Percentiles rank a stretch among this genome's conserved stretches.
Conservation (phyloP, 768 basidiomycete species). For the Galerina marginata region DNA sequence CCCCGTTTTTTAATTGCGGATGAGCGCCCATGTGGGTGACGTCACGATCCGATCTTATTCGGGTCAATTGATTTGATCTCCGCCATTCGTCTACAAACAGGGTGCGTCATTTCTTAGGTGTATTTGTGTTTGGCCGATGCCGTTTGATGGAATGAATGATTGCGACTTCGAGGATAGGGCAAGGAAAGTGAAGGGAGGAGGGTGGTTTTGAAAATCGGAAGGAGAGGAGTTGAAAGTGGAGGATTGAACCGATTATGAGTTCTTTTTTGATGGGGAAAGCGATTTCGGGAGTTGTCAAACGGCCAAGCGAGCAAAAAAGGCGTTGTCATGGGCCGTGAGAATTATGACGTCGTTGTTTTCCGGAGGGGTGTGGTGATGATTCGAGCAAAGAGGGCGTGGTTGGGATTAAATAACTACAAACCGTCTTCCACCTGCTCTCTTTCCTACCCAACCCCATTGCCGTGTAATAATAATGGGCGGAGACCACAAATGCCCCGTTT, state of each 20-base stretch:
- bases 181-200: not conserved
- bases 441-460: slow-evolving; percentile 11
- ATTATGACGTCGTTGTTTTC: slow-evolving; percentile 21
- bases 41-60: slow-evolving; percentile 22
- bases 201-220: not conserved
- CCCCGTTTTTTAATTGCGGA: slow-evolving; percentile 19
- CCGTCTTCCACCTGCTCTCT: slow-evolving; percentile 16
- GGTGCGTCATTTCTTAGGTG: slow-evolving; percentile 5
- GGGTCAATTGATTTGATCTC: slow-evolving; percentile 12
- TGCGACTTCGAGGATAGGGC: not conserved
- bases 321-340: slow-evolving; percentile 27
- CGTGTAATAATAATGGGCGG: slow-evolving; percentile 62
- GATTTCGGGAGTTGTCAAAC: not conserved
- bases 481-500: slow-evolving; percentile 88
- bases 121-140: no score
- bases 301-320: not conserved
- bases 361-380: not conserved
- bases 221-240: not conserved
- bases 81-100: slow-evolving; percentile 12
- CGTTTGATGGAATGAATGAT: not conserved
- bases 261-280: no score
- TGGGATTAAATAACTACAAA: slow-evolving; percentile 34
- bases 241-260: not conserved
- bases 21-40: slow-evolving; percentile 18
- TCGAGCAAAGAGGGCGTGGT: slow-evolving; percentile 6